phyloP scores from a whole-genome alignment of 2,329 filamentous ascomycete species.

The Cytospora piceicola region DNA sequence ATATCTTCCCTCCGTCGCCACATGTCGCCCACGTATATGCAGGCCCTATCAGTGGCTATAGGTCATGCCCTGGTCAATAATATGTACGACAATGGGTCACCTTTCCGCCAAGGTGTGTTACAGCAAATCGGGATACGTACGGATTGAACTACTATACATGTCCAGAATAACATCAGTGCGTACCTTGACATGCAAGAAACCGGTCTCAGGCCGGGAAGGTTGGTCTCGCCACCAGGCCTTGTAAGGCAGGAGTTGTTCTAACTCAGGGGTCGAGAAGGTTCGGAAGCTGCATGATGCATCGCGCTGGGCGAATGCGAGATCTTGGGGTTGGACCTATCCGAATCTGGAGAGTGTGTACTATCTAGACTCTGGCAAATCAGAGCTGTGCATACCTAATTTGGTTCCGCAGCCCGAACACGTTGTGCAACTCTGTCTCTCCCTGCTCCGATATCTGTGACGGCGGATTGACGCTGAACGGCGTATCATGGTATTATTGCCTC shows the following conservation, averaged over 20 bases:
- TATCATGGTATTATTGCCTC: neutral
- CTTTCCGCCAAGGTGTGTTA: neutral
- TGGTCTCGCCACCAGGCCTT: neutral
- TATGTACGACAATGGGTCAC: neutral
- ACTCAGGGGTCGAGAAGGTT: neutral
- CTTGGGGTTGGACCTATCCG: neutral
- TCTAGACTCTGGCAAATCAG: neutral
- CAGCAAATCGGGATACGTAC: neutral
- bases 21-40: too few species aligned
- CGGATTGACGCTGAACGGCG: neutral
- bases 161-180: neutral
- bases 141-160: neutral
- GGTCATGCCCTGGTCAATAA: neutral
- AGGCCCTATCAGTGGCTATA: too few species aligned
- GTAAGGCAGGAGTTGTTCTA: neutral
- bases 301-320: neutral
- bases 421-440: neutral
- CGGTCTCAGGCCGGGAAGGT: neutral
- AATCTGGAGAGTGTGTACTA: neutral
- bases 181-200: neutral
- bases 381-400: neutral
- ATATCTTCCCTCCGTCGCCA: too few species aligned
- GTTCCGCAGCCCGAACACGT: neutral
- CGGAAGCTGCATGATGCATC: neutral
- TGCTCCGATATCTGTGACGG: neutral